Percentiles rank a stretch among this genome's conserved stretches.
Conservation (phyloP, 192 early-diverging fungal genomes). For the Coemansia furcata region DNA sequence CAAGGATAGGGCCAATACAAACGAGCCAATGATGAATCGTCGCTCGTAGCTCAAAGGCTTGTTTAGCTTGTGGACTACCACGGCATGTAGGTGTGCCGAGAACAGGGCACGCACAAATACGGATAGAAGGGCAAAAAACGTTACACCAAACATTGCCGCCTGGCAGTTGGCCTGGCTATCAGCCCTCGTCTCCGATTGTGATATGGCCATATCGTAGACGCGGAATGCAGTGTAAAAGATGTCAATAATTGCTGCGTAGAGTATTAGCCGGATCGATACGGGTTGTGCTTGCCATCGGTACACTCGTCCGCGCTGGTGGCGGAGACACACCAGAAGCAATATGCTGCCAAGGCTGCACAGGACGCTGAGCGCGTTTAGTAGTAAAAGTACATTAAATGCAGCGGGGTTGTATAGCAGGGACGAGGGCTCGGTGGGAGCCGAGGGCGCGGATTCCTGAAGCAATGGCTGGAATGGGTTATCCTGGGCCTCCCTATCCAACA, state of each 20-base stretch:
- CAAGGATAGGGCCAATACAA: constrained; percentile 16
- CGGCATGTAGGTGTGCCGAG: constrained; percentile 26
- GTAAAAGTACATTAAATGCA: constrained; percentile 10
- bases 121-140: constrained; percentile 32
- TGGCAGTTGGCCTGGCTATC: constrained; percentile 35
- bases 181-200: constrained; percentile 20
- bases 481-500: not conserved
- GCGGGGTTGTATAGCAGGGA: constrained; percentile 10
- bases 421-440: not conserved
- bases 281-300: constrained; percentile 18
- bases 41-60: constrained; percentile 20
- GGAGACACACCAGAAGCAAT: constrained; percentile 4
- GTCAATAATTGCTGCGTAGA: constrained; percentile 25
- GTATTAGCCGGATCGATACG: constrained; percentile 21
- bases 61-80: constrained; percentile 15
- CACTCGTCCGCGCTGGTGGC: constrained; percentile 1
- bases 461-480: constrained; percentile 24
- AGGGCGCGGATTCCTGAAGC: not conserved
- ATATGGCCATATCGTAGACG: constrained; percentile 25
- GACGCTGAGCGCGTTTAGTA: constrained; percentile 21
- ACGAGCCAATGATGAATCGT: constrained; percentile 14
- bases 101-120: constrained; percentile 29
- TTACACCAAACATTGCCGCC: constrained; percentile 39
- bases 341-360: constrained; percentile 18
- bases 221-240: constrained; percentile 17